Conservation (phyloP, 2,329 filamentous ascomycete species). For the Ceratocystis colombiana region DNA sequence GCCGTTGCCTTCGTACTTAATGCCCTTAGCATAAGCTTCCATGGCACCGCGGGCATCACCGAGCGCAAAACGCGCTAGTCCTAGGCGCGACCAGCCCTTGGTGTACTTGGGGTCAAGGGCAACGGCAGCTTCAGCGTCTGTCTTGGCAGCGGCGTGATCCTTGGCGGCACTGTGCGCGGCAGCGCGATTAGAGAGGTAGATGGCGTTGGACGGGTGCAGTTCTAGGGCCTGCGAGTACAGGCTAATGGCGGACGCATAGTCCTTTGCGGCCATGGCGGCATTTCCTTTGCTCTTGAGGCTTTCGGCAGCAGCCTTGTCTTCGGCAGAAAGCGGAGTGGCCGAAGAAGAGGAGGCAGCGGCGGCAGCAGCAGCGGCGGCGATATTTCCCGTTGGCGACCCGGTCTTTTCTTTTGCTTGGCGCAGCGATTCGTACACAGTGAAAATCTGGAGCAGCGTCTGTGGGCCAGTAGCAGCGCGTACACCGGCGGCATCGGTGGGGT, state of each 20-base stretch:
- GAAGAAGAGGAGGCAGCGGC: slow-evolving; percentile 31
- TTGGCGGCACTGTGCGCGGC: slow-evolving; percentile 79
- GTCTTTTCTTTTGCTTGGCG: slow-evolving; percentile 45
- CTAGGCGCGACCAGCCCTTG: slow-evolving; percentile 91
- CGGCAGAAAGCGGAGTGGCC: slow-evolving; percentile 38
- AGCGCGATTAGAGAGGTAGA: slow-evolving; percentile 95
- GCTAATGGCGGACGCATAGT: slow-evolving; percentile 73
- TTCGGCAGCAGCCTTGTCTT: slow-evolving; percentile 71
- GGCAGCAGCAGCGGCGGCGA: slow-evolving; percentile 37
- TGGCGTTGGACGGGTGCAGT: slow-evolving; percentile 74
- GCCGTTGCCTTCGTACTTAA: slow-evolving; percentile 86
- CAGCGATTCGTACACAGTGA: slow-evolving; percentile 91
- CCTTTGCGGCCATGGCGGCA: slow-evolving; percentile 87
- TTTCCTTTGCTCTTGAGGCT: slow-evolving; percentile 84
- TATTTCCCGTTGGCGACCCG: slow-evolving; percentile 26
- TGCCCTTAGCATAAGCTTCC: slow-evolving; percentile 88
- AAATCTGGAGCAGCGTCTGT: slow-evolving; percentile 84
- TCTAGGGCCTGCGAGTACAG: slow-evolving; percentile 79
- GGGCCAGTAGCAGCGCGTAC: slow-evolving; percentile 68
- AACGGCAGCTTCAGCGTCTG: slow-evolving; percentile 85
- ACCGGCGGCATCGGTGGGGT: slow-evolving; percentile 64
- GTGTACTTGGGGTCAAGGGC: slow-evolving; percentile 84
- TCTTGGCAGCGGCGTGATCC: slow-evolving; percentile 72
- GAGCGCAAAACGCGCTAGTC: slow-evolving; percentile 81
- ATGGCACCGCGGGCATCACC: slow-evolving; percentile 85